Base-by-base conservation (phyloP, 306 rosid species). In the Biancaea sappan region DNA sequence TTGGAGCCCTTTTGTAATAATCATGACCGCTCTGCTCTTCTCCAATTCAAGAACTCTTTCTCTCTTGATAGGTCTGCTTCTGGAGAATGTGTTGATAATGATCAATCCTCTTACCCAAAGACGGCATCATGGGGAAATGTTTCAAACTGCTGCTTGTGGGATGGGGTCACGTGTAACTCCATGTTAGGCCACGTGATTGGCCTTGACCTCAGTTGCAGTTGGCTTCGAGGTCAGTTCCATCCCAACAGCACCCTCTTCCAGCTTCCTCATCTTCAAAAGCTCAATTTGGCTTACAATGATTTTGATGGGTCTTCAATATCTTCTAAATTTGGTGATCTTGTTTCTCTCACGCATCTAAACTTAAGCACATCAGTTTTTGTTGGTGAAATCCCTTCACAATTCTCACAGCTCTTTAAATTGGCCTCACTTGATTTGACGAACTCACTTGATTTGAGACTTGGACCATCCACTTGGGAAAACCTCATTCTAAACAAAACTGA, bases 141-240 rank as follows among this genome's bases (percentile, higher is more conserved):
- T 13, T 65, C 37, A 0, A 51, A 72, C 6, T 72, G 83, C 8
- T 73, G 83, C 32, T 79, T 48, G 19, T 79, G 83, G 79, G 22
- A 18, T 13, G 79, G 83, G 0, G 26, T 73, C 46, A 73, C 58
- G 0, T 79, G 83, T 1, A 57, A 73, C 13, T 7, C 37, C 11
- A 4, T 15, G 10, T 34, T 29, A 1, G 74, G 82, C 26, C 62
- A 78, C 3, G 71, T 73, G n/a, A 72, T 57, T 57, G 70, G 57
- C 11, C 32, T 79, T 1, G 67, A 73, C 22, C 83, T 79, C 4
- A 40, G 26, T 1, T 5, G 64, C 10, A 43, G 59, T 19, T 31
- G 14, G 13, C 56, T 77, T 4, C 1, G 4, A 1, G 81, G 81
- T 69, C 10, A 1, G 0, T 4, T 77, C n/a, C 52, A 58, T 59